Base-by-base conservation (phyloP, 2,329 filamentous ascomycete species). In the Exserohilum turcica region DNA sequence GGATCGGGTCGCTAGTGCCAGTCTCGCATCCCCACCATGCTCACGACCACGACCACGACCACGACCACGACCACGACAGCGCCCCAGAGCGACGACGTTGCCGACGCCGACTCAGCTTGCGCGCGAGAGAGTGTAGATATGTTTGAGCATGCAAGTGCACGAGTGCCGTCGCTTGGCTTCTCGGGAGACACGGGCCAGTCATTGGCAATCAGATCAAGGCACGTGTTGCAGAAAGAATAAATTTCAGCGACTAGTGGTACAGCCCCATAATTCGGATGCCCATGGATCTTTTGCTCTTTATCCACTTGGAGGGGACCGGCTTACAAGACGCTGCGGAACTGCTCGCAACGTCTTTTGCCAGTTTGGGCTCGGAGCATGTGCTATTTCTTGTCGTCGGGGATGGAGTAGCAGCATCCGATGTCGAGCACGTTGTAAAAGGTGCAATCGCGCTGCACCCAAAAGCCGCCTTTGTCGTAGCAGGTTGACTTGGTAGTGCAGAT, bases 361-460 rank as follows among this genome's bases (percentile, higher is more conserved):
- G 3, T 13, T 49, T 15, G 16, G 15, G 13, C 29, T 31, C 12
- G 15, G 27, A 42, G 8, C n/a, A 18, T 19, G 10, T 16, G 19
- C 40, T 10, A 52, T 8, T 59, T 47, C 47, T 60, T 55, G 43
- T 64, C 56, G 9, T 61, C 59, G 4, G 66, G 64, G 28, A 69
- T 64, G 21, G 57, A 49, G 45, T 69, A 69, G 56, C 67, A 70
- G 49, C 67, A 70, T 6, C 67, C 65, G 31, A 70, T 62, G 36
- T 70, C 67, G 32, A 64, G 45, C 9, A 69, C 65, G 35, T 69
- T 61, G 48, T 70, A 70, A 38, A 69, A 70, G 1, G 56, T 58
- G 47, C 67, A 70, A 39, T 70, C 67, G 6, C 67, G 54, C 52
- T 69, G 66, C n/a, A 70, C 66, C 15, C 59, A 70, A 42, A 69